Base-by-base conservation (phyloP, 176 grass and related monocot genomes). In the Avena eriantha region DNA sequence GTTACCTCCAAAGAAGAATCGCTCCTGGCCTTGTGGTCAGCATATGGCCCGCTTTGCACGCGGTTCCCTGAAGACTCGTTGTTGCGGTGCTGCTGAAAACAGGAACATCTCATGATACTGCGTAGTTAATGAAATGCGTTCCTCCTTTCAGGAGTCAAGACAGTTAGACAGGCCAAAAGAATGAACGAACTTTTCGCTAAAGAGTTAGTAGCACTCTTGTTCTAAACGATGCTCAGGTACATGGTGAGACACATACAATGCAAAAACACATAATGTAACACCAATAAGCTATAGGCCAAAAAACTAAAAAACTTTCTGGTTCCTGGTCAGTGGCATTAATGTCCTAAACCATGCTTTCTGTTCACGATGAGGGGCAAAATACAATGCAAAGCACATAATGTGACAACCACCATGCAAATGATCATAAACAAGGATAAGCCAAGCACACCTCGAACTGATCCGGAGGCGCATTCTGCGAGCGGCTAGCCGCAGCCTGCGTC, bases 1-100 rank as follows among this genome's bases (percentile, higher is more conserved):
- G 58, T 65, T 55, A 79, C 84, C 75, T 86, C 74, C 6, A 68
- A 31, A 79, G 80, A 56, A 69, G 73, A 59, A 67, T 78, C 74
- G 1, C 73, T 68, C 73, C 83, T 85, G 31, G 73, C 2, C 8
- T 67, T 85, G 31, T 77, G 47, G 14, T 77, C 73, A 19, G 83
- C 15, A 3, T 66, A 85, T 58, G 76, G 46, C 16, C 21, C 68
- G 57, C 58, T 69, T 16, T 58, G 56, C 50, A 22, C 10, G 0
- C 17, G 16, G 75, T 24, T n/a, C 16, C 59, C 84, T 3, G 36
- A 34, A 87, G 68, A 50, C 78, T 91, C 47, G 15, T 13, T 12
- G 15, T 13, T 12, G 50, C 2, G 50, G n/a, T 2, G 50, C 53
- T 16, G 45, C 76, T 61, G 1, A 84, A 81, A 85, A 85, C 63